phyloP scores from a whole-genome alignment of 805 yeast species.

The Ogataea pini region DNA sequence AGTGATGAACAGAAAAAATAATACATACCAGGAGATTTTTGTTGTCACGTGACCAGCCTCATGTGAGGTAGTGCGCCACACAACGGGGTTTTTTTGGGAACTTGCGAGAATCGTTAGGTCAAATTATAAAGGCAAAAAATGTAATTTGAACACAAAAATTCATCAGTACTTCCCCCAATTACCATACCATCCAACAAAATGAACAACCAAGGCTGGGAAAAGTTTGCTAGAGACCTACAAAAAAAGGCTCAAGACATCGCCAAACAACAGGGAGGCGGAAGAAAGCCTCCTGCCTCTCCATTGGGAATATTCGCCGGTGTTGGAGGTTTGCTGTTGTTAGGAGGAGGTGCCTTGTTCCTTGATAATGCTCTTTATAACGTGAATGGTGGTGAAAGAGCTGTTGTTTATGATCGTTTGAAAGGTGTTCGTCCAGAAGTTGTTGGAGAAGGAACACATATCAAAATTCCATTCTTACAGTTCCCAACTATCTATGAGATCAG shows the following conservation, averaged over 20 bases:
- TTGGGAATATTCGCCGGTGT: conserved; percentile 60
- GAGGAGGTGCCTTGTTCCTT: conserved; percentile 54
- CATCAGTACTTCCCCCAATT: too few relatives aligned
- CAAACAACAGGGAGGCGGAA: conserved; percentile 32
- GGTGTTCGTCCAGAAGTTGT: conserved; percentile 85
- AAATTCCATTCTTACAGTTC: conserved; percentile 92
- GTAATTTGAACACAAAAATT: too few relatives aligned
- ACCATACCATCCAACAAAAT: conserved; percentile 15
- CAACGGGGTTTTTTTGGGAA: not conserved
- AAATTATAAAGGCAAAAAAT: not conserved
- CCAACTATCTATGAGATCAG: conserved; percentile 93
- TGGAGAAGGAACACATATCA: conserved; percentile 93
- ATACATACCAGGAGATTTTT: not conserved
- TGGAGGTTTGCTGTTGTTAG: conserved; percentile 60
- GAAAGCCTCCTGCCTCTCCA: conserved; percentile 39
- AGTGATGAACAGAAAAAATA: not conserved
- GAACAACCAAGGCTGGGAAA: conserved; percentile 50
- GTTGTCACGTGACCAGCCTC: not conserved
- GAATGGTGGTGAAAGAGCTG: conserved; percentile 99
- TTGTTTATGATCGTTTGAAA: conserved; percentile 80
- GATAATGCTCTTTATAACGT: conserved; percentile 74
- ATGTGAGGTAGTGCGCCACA: conserved; percentile 6
- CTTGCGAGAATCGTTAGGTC: not conserved
- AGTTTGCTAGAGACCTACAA: conserved; percentile 51
- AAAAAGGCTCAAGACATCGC: conserved; percentile 45